These are phyloP conservation scores for Prunus fruticosa DNA, from an alignment of 306 rosid genomes.

Conservation along the genomic window DNA sequence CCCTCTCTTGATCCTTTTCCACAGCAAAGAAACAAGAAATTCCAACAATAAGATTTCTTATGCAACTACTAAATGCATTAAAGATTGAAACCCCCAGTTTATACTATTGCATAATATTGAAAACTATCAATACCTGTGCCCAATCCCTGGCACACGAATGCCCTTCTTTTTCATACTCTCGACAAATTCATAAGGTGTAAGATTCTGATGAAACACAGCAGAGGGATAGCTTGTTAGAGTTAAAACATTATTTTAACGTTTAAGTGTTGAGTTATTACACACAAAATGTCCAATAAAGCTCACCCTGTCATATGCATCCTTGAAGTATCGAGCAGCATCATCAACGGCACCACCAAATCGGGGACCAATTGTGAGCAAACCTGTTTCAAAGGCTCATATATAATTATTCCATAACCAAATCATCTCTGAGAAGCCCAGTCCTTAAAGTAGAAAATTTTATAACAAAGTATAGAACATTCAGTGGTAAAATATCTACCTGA, in stretches of 20 bases:
- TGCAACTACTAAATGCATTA: constrained; percentile 16
- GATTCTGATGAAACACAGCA: constrained; percentile 52
- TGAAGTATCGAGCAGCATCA: constrained; percentile 99
- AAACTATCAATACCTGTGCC: constrained; percentile 67
- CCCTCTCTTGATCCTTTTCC: constrained; percentile 89
- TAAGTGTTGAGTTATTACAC: not conserved
- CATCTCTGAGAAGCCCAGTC: constrained; percentile 6
- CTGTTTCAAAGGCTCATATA: constrained; percentile 52
- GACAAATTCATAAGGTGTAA: constrained; percentile 90
- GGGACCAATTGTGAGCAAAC: constrained; percentile 98
- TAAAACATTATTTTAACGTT: not conserved
- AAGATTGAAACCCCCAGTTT: not conserved
- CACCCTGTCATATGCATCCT: constrained; percentile 94
- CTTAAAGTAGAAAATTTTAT: constrained; percentile 6
- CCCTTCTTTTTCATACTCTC: constrained; percentile 98
- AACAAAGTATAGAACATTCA: constrained; percentile 8
- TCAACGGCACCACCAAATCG: constrained; percentile 99
- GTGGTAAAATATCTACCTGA: constrained; percentile 55
- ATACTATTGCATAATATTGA: not conserved
- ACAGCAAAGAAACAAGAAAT: constrained; percentile 31
- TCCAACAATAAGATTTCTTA: constrained; percentile 8
- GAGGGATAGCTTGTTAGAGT: constrained; percentile 11
- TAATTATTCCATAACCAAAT: constrained; percentile 19
- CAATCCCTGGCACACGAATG: constrained; percentile 98
- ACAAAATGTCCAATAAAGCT: constrained; percentile 24